phyloP scores from a whole-genome alignment of 1,139 yeast species.

The Kodamaea arcana region DNA sequence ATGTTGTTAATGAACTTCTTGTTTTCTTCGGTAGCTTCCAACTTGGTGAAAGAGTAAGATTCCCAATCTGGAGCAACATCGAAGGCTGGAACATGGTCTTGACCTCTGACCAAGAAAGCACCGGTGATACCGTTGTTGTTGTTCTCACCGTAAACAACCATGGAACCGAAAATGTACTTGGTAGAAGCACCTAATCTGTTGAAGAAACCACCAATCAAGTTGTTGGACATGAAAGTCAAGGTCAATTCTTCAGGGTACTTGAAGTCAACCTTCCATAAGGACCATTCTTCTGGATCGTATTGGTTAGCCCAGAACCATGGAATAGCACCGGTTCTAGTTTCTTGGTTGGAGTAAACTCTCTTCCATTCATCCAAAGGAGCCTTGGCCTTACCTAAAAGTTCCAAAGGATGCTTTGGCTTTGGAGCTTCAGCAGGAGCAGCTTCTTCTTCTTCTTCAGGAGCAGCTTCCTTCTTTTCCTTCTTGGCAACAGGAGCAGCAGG shows the following conservation, averaged over 20 bases:
- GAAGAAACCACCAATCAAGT: slow-evolving; percentile 98
- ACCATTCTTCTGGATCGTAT: slow-evolving; percentile 90
- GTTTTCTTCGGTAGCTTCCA: slow-evolving; percentile 36
- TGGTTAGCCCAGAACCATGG: slow-evolving; percentile 97
- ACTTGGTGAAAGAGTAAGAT: slow-evolving; percentile 44
- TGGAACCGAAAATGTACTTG: slow-evolving; percentile 90
- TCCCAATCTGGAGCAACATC: slow-evolving; percentile 99
- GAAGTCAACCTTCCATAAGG: slow-evolving; percentile 93
- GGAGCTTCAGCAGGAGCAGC: slow-evolving; percentile 41
- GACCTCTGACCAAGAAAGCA: slow-evolving; percentile 93
- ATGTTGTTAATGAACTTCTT: slow-evolving; percentile 43
- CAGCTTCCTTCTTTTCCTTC: slow-evolving; percentile 24
- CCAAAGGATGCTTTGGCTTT: slow-evolving; percentile 92
- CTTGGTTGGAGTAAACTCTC: slow-evolving; percentile 95
- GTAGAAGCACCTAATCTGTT: slow-evolving; percentile 88
- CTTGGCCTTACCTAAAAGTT: slow-evolving; percentile 69
- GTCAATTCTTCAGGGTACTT: slow-evolving; percentile 98
- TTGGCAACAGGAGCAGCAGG: slow-evolving; percentile 26
- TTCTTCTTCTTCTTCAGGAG: slow-evolving; percentile 35
- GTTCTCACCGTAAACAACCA: slow-evolving; percentile 97
- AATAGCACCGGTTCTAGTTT: slow-evolving; percentile 88
- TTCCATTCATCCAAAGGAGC: slow-evolving; percentile 90
- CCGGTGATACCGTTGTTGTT: slow-evolving; percentile 97
- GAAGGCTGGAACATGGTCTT: slow-evolving; percentile 85
- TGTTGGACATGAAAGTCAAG: slow-evolving; percentile 96